Conservation (phyloP, 2,329 filamentous ascomycete species). For the Fusarium papillatum region DNA sequence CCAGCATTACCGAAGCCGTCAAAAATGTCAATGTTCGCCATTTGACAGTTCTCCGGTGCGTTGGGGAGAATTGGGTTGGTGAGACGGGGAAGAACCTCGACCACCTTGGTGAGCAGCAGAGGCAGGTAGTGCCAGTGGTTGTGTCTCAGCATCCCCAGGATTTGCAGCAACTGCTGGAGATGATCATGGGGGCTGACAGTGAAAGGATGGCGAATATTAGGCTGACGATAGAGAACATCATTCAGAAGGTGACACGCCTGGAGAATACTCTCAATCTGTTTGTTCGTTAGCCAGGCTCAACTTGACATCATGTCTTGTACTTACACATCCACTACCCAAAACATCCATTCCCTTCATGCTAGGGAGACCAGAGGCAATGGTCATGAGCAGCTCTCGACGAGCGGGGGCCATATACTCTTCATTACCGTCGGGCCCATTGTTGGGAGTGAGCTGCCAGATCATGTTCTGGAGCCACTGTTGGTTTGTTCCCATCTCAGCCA, state of each 20-base stretch:
- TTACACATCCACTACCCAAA: constrained; percentile 79
- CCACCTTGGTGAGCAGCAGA: constrained; percentile 81
- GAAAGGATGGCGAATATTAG: constrained; percentile 72
- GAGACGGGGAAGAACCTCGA: constrained; percentile 76
- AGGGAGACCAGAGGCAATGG: constrained; percentile 79
- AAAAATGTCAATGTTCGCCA: constrained; percentile 73
- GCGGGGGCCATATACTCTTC: constrained; percentile 60
- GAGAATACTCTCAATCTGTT: constrained; percentile 82
- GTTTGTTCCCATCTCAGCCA: constrained; percentile 68
- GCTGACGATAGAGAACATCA: constrained; percentile 78
- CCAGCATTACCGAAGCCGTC: constrained; percentile 75
- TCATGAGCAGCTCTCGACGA: constrained; percentile 53
- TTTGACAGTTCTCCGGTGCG: constrained; percentile 66
- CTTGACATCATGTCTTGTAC: constrained; percentile 43
- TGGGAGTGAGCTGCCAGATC: constrained; percentile 73
- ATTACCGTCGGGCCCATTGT: constrained; percentile 58
- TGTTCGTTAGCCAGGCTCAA: constrained; percentile 17
- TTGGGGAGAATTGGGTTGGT: constrained; percentile 72
- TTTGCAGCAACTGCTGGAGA: constrained; percentile 76
- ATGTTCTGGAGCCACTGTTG: constrained; percentile 77
- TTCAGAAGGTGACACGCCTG: constrained; percentile 81
- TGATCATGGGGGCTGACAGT: constrained; percentile 79
- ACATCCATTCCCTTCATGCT: constrained; percentile 78
- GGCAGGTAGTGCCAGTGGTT: constrained; percentile 84
- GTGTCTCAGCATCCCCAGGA: constrained; percentile 79